A percentile compares a stretch with the other conserved stretches of the same genome.
phyloP scores from a whole-genome alignment of 2,329 filamentous ascomycete species.

The Diaporthe destruens region DNA sequence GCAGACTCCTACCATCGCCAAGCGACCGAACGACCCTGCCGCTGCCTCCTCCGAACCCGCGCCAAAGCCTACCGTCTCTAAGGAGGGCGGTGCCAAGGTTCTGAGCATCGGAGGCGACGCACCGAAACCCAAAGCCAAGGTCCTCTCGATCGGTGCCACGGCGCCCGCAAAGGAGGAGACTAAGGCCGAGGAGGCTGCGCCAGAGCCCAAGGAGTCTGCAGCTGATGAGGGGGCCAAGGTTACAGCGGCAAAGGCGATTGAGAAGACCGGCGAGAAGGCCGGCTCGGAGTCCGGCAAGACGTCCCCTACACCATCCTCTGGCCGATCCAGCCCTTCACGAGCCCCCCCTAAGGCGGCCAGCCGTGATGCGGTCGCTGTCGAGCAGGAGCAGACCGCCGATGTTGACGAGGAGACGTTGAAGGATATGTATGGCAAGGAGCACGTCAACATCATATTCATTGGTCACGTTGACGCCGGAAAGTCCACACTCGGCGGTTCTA shows the following conservation, averaged over 20 bases:
- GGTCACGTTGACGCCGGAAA: conserved; percentile 99
- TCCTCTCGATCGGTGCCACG: conserved; percentile 61
- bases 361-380: conserved; percentile 85
- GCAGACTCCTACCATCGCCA: conserved; percentile 72
- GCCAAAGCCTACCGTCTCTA: conserved; percentile 65
- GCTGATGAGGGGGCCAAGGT: conserved; percentile 84
- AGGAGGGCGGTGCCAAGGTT: conserved; percentile 72
- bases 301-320: conserved; percentile 85
- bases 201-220: conserved; percentile 64
- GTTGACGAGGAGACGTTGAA: conserved; percentile 81
- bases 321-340: conserved; percentile 82
- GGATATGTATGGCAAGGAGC: conserved; percentile 95
- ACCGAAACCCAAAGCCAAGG: conserved; percentile 71
- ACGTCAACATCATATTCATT: conserved; percentile 96
- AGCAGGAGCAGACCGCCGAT: conserved; percentile 83
- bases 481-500: conserved; percentile 93
- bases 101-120: conserved; percentile 71
- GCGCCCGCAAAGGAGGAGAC: conserved; percentile 56
- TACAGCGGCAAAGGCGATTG: conserved; percentile 88
- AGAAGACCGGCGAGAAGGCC: conserved; percentile 80
- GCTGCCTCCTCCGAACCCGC: conserved; percentile 57
- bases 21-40: conserved; percentile 67
- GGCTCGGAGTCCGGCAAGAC: conserved; percentile 70
- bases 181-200: conserved; percentile 57
- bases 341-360: conserved; percentile 62